These are phyloP conservation scores for Dipodascopsis tothii DNA, from an alignment of 805 yeast genomes.

Conservation along the genomic window DNA sequence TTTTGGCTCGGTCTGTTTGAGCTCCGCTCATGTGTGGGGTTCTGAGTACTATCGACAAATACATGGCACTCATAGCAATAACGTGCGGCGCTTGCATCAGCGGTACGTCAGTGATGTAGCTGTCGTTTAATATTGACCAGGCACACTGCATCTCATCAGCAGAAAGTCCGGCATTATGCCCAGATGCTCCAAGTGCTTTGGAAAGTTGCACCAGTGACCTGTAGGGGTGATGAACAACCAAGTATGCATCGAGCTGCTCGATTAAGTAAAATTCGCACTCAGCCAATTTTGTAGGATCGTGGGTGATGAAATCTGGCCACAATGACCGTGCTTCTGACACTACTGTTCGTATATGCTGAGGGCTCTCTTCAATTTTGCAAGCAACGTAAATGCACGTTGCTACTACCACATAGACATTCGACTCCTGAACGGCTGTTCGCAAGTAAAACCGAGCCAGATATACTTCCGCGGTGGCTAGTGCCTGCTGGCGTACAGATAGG, in stretches of 20 bases:
- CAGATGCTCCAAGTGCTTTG: slow-evolving; percentile 40
- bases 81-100: slow-evolving; percentile 83
- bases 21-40: slow-evolving; percentile 26
- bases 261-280: slow-evolving; percentile 91
- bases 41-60: slow-evolving; percentile 58
- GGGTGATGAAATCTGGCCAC: slow-evolving; percentile 94
- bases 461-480: slow-evolving; percentile 81
- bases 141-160: slow-evolving; percentile 63
- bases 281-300: slow-evolving; percentile 82
- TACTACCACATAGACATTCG: slow-evolving; percentile 70
- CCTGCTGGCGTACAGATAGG: slow-evolving; percentile 69
- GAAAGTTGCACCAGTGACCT: slow-evolving; percentile 31
- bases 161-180: slow-evolving; percentile 29
- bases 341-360: slow-evolving; percentile 81
- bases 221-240: slow-evolving; percentile 39
- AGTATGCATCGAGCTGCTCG: slow-evolving; percentile 58
- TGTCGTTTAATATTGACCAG: slow-evolving; percentile 87
- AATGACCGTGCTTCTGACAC: slow-evolving; percentile 76
- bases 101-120: slow-evolving; percentile 80
- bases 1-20: slow-evolving; percentile 27
- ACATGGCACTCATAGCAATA: slow-evolving; percentile 73
- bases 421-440: slow-evolving; percentile 65
- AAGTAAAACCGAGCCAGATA: slow-evolving; percentile 73
- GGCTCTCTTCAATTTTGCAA: slow-evolving; percentile 90
- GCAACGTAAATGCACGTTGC: slow-evolving; percentile 84